Conservation (phyloP, 139 green algal genomes). For the Chlorella sp. region DNA sequence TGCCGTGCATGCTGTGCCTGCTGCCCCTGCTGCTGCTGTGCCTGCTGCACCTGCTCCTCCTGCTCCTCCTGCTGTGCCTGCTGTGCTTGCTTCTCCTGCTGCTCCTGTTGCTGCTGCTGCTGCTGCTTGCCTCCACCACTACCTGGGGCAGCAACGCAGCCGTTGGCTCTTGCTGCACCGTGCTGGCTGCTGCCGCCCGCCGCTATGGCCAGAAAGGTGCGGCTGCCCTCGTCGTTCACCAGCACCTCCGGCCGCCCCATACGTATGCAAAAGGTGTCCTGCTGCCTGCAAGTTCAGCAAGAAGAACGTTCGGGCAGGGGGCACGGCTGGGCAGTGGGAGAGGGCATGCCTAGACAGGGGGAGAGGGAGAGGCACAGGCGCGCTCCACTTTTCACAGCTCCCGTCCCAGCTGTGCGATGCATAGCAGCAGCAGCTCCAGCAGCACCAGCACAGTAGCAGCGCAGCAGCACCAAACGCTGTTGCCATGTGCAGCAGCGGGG, state of each 20-base stretch:
- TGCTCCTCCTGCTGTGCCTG: neutral
- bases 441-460: neutral
- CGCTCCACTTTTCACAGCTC: neutral
- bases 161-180: neutral
- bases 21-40: neutral
- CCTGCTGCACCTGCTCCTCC: neutral
- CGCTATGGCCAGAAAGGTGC: slow-evolving; percentile 54
- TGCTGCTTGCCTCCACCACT: neutral
- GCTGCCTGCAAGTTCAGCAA: slow-evolving; percentile 16
- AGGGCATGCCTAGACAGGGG: neutral
- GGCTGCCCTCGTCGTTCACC: slow-evolving; percentile 53
- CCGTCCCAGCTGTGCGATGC: neutral
- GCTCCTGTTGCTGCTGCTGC: no score
- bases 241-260: slow-evolving; percentile 40
- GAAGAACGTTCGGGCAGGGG: neutral
- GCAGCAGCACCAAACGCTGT: neutral
- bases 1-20: neutral
- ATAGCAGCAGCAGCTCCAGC: neutral
- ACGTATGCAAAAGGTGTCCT: slow-evolving; percentile 11
- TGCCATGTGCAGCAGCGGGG: no score
- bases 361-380: neutral
- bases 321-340: neutral
- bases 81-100: neutral
- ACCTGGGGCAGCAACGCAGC: neutral
- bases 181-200: neutral